Evolutionary conservation across 2,329 filamentous ascomycete species (phyloP).

Genomic region (Hymenoscyphus linearis): DNA sequence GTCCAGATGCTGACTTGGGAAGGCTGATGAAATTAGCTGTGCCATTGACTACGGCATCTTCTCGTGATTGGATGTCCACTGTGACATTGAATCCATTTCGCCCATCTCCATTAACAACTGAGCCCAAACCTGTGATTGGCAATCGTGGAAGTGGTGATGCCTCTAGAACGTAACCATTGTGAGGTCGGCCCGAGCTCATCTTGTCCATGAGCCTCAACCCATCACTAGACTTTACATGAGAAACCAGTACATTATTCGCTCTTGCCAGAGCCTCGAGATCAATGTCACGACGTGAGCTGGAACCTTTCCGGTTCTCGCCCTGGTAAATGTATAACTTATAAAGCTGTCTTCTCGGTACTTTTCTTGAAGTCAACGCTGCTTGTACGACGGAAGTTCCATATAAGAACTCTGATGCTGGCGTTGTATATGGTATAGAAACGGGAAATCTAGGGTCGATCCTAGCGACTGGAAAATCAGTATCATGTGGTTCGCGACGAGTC

Average conservation of each 20-base stretch:
- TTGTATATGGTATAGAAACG: slow-evolving; percentile 60
- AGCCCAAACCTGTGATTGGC: slow-evolving; percentile 54
- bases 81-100: slow-evolving; percentile 52
- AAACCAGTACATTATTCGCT: slow-evolving; percentile 47
- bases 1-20: slow-evolving; percentile 30
- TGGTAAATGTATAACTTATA: slow-evolving; percentile 80
- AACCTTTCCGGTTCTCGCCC: slow-evolving; percentile 48
- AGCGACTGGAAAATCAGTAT: background rate
- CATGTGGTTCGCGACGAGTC: background rate
- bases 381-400: slow-evolving; percentile 80
- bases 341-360: slow-evolving; percentile 57
- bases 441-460: slow-evolving; percentile 25
- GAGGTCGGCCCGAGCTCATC: slow-evolving; percentile 75
- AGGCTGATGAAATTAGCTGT: slow-evolving; percentile 44
- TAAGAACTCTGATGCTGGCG: slow-evolving; percentile 84
- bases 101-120: slow-evolving; percentile 17
- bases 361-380: slow-evolving; percentile 61
- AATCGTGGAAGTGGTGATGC: slow-evolving; percentile 73
- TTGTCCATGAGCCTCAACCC: slow-evolving; percentile 72
- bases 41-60: slow-evolving; percentile 73
- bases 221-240: slow-evolving; percentile 51
- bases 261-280: slow-evolving; percentile 43
- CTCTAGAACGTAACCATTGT: slow-evolving; percentile 88
- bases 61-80: slow-evolving; percentile 63
- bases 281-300: slow-evolving; percentile 41